Evolutionary conservation across 306 rosid species (phyloP).

Genomic region (Lupinus albus): DNA sequence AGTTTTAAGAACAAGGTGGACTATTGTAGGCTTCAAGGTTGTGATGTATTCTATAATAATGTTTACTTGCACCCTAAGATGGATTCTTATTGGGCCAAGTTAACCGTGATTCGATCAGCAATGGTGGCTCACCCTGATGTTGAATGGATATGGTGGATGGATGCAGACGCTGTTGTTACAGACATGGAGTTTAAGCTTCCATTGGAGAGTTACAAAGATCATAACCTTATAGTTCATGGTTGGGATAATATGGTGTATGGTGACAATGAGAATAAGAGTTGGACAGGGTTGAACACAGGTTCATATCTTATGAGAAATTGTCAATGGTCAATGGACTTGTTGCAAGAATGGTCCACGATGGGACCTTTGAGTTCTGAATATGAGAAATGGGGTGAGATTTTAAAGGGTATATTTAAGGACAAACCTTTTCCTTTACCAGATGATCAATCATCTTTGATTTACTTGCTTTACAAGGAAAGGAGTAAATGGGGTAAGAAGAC

Average conservation of each 20-base stretch:
- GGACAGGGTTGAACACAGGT: constrained; percentile 53
- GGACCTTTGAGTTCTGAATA: constrained; percentile 40
- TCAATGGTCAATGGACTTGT: constrained; percentile 56
- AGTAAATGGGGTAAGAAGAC: constrained; percentile 46
- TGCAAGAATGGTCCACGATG: constrained; percentile 50
- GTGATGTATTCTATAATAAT: constrained; percentile 52
- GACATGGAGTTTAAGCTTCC: constrained; percentile 58
- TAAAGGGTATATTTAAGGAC: constrained; percentile 40
- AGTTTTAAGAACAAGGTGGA: constrained; percentile 65
- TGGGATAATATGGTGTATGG: constrained; percentile 47
- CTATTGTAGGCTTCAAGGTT: constrained; percentile 50
- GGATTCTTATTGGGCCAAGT: constrained; percentile 61
- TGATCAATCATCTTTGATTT: constrained; percentile 50
- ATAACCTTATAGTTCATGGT: constrained; percentile 52
- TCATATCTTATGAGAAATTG: constrained; percentile 46
- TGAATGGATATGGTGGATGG: constrained; percentile 67
- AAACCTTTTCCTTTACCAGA: constrained; percentile 40
- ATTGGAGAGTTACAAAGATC: constrained; percentile 36
- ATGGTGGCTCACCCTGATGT: constrained; percentile 56
- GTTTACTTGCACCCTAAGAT: constrained; percentile 49
- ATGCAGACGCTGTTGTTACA: constrained; percentile 47
- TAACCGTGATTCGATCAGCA: constrained; percentile 38
- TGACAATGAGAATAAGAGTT: constrained; percentile 40
- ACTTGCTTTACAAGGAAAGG: constrained; percentile 17
- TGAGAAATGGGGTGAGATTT: constrained; percentile 45